A percentile compares a stretch with the other conserved stretches of the same genome.
Conservation (phyloP, 2,329 filamentous ascomycete genomes). For the Rhinocladiella similis region DNA sequence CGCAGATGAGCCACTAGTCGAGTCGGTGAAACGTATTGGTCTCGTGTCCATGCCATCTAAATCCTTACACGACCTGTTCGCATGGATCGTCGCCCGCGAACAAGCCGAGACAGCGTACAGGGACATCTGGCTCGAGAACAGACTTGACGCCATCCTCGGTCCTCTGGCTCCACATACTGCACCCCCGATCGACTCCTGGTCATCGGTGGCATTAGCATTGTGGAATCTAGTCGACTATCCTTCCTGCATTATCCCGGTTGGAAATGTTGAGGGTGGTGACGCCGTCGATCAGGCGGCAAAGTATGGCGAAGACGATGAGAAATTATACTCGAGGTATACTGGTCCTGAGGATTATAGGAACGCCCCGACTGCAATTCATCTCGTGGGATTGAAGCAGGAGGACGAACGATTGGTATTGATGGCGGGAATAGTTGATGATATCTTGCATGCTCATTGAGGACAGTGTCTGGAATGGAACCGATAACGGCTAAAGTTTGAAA, state of each 20-base stretch:
- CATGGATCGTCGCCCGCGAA: conserved; percentile 10
- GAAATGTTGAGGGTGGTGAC: conserved; percentile 50
- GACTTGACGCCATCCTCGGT: conserved; percentile 61
- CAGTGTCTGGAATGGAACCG: too few species aligned
- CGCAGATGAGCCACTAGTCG: conserved; percentile 7
- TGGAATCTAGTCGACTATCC: conserved; percentile 65
- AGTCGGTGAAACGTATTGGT: conserved; percentile 10
- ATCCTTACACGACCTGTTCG: conserved; percentile 9
- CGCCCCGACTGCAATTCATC: conserved; percentile 53
- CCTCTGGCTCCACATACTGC: conserved; percentile 64
- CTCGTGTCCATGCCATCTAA: conserved; percentile 3
- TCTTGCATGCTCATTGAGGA: conserved; percentile 1
- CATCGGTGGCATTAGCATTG: conserved; percentile 57
- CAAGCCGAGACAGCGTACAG: conserved; percentile 12
- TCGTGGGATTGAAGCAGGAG: conserved; percentile 54
- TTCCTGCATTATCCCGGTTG: conserved; percentile 56
- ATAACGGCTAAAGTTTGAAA: too few species aligned
- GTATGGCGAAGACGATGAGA: conserved; percentile 7
- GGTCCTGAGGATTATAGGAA: conserved; percentile 47
- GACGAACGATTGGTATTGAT: conserved; percentile 48
- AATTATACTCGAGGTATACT: conserved; percentile 9
- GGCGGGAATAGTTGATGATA: conserved; percentile 7
- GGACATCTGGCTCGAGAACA: conserved; percentile 29
- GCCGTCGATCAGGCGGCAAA: conserved; percentile 35
- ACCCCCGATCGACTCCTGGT: conserved; percentile 61